Evolutionary conservation across 2,329 filamentous ascomycete genomes (phyloP).

Genomic region (Colletotrichum acutatum): DNA sequence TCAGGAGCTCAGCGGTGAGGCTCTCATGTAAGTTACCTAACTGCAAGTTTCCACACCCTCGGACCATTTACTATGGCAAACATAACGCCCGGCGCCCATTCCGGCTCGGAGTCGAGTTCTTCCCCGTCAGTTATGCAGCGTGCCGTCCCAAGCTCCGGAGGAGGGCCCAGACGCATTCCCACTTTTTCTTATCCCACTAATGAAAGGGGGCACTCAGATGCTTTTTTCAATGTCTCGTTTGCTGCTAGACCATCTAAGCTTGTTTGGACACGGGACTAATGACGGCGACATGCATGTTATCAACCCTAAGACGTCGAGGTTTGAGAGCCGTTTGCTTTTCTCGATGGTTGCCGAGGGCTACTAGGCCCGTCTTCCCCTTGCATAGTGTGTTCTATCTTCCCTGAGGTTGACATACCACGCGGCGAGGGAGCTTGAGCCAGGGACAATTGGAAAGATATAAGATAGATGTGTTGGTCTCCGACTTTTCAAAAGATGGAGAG

Average conservation of each 20-base stretch:
- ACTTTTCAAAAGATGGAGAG: neutral
- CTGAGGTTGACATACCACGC: neutral
- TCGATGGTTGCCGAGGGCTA: slow-evolving; percentile 20
- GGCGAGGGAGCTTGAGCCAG: neutral
- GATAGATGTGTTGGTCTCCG: neutral
- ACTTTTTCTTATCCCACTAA: neutral
- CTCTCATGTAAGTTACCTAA: neutral
- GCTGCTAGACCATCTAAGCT: neutral
- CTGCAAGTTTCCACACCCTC: neutral
- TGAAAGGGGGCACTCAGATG: slow-evolving; percentile 9
- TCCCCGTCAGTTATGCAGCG: neutral
- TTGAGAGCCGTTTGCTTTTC: slow-evolving; percentile 25
- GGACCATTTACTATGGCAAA: neutral
- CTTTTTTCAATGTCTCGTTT: slow-evolving; percentile 1
- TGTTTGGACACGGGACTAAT: neutral
- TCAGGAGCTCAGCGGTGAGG: neutral
- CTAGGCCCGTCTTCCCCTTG: slow-evolving; percentile 4
- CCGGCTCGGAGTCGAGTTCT: neutral
- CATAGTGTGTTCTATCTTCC: neutral
- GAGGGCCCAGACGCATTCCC: neutral
- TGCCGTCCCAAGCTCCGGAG: neutral
- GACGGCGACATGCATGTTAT: slow-evolving; percentile 6
- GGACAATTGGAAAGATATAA: neutral
- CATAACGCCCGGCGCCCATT: neutral
- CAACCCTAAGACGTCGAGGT: slow-evolving; percentile 15